These are phyloP conservation scores for Pythium folliculosum DNA, from an alignment of 352 stramenopile species.

Conservation along the genomic window DNA sequence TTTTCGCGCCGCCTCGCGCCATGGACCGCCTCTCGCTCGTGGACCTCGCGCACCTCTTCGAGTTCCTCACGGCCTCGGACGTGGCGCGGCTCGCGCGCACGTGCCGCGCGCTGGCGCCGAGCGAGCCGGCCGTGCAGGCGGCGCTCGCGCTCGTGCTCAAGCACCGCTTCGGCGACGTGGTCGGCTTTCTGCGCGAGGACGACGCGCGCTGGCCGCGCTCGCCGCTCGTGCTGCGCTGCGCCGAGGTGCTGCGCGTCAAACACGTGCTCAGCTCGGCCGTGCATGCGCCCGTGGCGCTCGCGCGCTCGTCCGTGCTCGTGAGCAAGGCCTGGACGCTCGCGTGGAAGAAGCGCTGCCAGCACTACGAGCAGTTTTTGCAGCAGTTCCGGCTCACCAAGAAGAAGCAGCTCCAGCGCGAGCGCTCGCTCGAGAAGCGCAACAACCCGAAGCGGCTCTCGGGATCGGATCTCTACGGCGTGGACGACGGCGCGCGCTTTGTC, in stretches of 20 bases:
- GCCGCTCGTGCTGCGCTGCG: slow-evolving; percentile 52
- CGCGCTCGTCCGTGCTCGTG: slow-evolving; percentile 50
- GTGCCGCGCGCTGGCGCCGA: slow-evolving; percentile 43
- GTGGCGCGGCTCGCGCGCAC: slow-evolving; percentile 48
- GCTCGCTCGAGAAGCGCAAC: slow-evolving; percentile 18
- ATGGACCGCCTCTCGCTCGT: slow-evolving; percentile 68
- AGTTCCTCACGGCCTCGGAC: slow-evolving; percentile 60
- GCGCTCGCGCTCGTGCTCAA: slow-evolving; percentile 65
- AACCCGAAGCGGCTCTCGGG: slow-evolving; percentile 31
- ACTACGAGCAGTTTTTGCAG: slow-evolving; percentile 71
- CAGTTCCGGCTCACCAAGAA: slow-evolving; percentile 75
- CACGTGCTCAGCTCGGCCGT: slow-evolving; percentile 44
- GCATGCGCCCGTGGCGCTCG: slow-evolving; percentile 26
- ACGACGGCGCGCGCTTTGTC: slow-evolving; percentile 9
- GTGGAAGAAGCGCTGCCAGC: slow-evolving; percentile 71
- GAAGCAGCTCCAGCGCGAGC: slow-evolving; percentile 56
- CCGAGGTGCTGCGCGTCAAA: slow-evolving; percentile 69
- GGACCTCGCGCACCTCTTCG: slow-evolving; percentile 61
- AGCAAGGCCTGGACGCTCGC: slow-evolving; percentile 75
- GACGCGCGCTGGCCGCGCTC: slow-evolving; percentile 62
- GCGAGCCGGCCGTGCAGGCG: slow-evolving; percentile 40
- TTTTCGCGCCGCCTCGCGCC: not conserved
- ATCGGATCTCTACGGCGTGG: not conserved
- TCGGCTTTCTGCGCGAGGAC: slow-evolving; percentile 54
- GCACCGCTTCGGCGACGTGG: slow-evolving; percentile 52